A percentile compares a stretch with the other conserved stretches of the same genome.
phyloP scores from a whole-genome alignment of 768 basidiomycete genomes.

The Psilocybe cubensis region DNA sequence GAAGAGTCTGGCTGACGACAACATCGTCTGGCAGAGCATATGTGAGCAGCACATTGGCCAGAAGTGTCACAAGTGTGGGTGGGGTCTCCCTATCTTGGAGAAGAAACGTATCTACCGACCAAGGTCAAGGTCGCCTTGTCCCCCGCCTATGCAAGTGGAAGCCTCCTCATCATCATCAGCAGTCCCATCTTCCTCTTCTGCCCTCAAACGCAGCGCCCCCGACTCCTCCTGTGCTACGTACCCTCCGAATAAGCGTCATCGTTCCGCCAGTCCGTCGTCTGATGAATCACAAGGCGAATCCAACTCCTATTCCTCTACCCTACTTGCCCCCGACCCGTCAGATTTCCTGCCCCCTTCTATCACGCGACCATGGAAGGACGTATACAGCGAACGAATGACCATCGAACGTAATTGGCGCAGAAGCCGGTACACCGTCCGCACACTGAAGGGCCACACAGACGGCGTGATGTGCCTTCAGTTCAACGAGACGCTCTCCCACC shows the following conservation, averaged over 20 bases:
- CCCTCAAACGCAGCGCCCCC: constrained; percentile 36
- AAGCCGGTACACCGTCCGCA: constrained; percentile 84
- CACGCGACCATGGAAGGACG: constrained; percentile 97
- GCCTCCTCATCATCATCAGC: too few relatives aligned
- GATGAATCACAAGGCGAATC: constrained; percentile 11
- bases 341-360: constrained; percentile 34
- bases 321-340: constrained; percentile 34
- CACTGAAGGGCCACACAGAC: constrained; percentile 91
- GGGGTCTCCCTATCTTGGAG: constrained; percentile 93
- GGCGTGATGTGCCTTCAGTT: constrained; percentile 98
- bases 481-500: constrained; percentile 80
- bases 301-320: constrained; percentile 24
- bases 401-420: constrained; percentile 98
- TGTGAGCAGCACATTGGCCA: constrained; percentile 99
- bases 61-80: constrained; percentile 95
- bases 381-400: constrained; percentile 96
- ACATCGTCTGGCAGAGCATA: constrained; percentile 93
- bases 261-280: constrained; percentile 33
- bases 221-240: constrained; percentile 24
- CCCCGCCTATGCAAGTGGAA: constrained; percentile 19
- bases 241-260: constrained; percentile 56
- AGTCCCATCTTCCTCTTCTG: constrained; percentile 17
- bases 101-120: constrained; percentile 57
- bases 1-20: constrained; percentile 91
- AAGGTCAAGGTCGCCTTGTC: constrained; percentile 41